Evolutionary conservation across 2,329 filamentous ascomycete genomes (phyloP).

Genomic region (Trichoderma brevicompactum): DNA sequence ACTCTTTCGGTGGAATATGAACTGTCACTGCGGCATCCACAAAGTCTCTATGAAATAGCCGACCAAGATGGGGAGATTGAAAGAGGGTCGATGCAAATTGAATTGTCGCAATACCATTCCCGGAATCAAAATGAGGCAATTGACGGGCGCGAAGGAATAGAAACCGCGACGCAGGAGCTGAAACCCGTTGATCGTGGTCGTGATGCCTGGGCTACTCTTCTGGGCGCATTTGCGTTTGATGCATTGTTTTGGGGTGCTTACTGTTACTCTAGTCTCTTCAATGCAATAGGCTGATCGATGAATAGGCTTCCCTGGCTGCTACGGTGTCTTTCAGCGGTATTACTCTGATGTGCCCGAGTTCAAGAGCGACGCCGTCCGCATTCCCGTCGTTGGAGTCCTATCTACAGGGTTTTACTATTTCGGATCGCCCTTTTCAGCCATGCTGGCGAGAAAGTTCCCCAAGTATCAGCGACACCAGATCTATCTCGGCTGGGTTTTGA

Average conservation of each 20-base stretch:
- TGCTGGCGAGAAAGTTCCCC: conserved; percentile 34
- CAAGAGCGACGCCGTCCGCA: conserved; percentile 30
- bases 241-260: conserved; percentile 33
- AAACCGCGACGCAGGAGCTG: conserved; percentile 11
- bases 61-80: background rate
- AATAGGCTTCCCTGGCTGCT: conserved; percentile 37
- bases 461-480: conserved; percentile 41
- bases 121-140: background rate
- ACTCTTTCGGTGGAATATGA: background rate
- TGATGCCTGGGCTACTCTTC: conserved; percentile 35
- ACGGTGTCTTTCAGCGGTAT: conserved; percentile 39
- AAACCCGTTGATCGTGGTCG: conserved; percentile 35
- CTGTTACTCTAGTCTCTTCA: accelerated
- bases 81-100: background rate
- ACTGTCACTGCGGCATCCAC: background rate
- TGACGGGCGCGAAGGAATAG: background rate
- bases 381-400: conserved; percentile 37
- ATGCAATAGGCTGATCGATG: background rate
- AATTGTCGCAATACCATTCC: background rate
- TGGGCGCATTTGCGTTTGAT: conserved; percentile 35
- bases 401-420: conserved; percentile 37
- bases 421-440: conserved; percentile 36
- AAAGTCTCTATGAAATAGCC: background rate
- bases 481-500: conserved; percentile 46
- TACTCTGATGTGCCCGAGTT: conserved; percentile 37